Evolutionary conservation across 768 basidiomycete species (phyloP), one percentile per base, ranked within the genome.

Genomic region (Lactarius vividus): DNA sequence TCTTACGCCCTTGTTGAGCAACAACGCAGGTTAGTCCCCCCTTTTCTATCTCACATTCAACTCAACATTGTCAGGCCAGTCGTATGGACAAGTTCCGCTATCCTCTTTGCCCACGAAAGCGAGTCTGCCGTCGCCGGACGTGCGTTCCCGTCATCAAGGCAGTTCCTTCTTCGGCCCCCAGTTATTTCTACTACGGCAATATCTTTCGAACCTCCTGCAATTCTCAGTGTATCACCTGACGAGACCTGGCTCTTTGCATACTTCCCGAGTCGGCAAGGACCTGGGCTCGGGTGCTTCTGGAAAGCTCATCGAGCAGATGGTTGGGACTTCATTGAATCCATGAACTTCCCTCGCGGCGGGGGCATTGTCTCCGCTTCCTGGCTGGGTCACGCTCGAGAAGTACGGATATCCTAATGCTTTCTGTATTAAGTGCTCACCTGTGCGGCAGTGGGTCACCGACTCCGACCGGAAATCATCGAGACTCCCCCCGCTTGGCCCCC

Each of bases 181-280:
- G 68, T 78, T 15, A 75, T 90, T 53, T 68, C 78, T n/a, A 73
- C 77, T 26, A 76, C 82, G 0, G 77, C 83, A 7, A 62, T 75
- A 13, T 78, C 81, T 2, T 91, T 86, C 73, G 81, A 83, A 20
- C 84, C 89, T 8, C 85, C 89, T 0, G 82, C 82, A 7, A 74
- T 87, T 35, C 84, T 92, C 58, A 83, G 84, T 8, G 80, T 85
- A 23, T 82, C 85, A 6, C 81, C 87, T 3, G 77, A 77, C 33
- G 85, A 87, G 66, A 79, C 81, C 57, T 88, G 83, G 85, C 72
- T 92, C 5, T 91, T 91, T 71, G 89, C 89, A 1, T 92, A 86
- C 72, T 92, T 88, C 72, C 88, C 89, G 13, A 80, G 86, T 46
- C 77, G 77, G 35, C 81, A 80, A 29, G 73, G 76, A 1, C 85